A percentile compares a stretch with the other conserved stretches of the same genome.
These are phyloP conservation scores for Scalesia atractyloides DNA, from an alignment of 129 eudicot species.

Conservation along the genomic window DNA sequence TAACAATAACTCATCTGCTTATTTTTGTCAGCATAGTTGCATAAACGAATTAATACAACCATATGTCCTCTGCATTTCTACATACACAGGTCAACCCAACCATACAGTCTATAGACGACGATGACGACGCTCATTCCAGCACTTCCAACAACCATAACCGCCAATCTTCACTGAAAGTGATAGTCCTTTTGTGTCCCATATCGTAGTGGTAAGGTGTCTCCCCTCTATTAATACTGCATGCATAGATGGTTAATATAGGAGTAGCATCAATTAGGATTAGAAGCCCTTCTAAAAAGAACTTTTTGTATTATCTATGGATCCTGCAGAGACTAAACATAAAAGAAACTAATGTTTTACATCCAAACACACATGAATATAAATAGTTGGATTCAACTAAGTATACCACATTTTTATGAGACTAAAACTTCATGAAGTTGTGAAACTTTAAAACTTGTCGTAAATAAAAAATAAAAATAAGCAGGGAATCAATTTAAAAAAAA, in stretches of 20 bases:
- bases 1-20: too few relatives aligned
- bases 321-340: not conserved
- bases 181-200: not conserved
- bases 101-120: not conserved
- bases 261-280: too few relatives aligned
- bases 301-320: not conserved
- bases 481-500: too few relatives aligned
- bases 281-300: too few relatives aligned
- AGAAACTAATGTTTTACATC: not conserved
- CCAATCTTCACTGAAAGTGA: not conserved
- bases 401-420: not conserved
- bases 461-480: too few relatives aligned
- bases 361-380: not conserved
- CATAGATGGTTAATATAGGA: too few relatives aligned
- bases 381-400: not conserved
- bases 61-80: not conserved
- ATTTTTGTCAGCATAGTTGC: not conserved
- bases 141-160: conserved; percentile 1
- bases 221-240: too few relatives aligned
- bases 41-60: not conserved
- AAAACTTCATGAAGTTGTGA: not conserved
- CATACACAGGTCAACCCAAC: not conserved
- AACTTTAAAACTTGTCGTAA: not conserved
- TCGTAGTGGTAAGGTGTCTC: too few relatives aligned
- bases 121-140: not conserved